Base-by-base conservation (phyloP, 2,329 filamentous ascomycete species). In the Alternaria atra region DNA sequence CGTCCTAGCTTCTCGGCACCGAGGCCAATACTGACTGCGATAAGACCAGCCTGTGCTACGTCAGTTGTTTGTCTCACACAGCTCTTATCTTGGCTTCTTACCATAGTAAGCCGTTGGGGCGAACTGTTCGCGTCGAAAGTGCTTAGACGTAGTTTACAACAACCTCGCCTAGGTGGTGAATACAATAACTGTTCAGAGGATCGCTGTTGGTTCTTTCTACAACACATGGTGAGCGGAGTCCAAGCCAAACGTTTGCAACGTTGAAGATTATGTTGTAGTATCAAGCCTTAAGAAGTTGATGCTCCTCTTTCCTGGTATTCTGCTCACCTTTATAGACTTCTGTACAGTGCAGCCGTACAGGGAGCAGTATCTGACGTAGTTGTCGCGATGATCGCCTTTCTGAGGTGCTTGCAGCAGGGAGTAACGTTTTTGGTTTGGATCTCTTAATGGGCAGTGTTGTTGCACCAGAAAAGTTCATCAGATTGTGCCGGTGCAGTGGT, bases 1-100 rank as follows among this genome's bases (percentile, higher is more conserved):
- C 63, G 64, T 57, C 52, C 63, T 53, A 55, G 58, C 55, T 64
- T 71, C 60, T 65, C 69, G 25, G 64, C 60, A 9, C 68, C 70
- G 8, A 72, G 61, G 15, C 66, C 68, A 9, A 72, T 56, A 32
- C 64, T 53, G 39, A 72, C 51, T 10, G 63, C 68, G 4, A 72
- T 54, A 1, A 72, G 51, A n/a, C 54, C 68, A 27, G 68, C 70
- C 68, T 71, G 71, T 25, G 61, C 56, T 25, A 32, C 13, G 37
- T 50, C 30, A 50, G 32, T 35, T n/a, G 34, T 34, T 37, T 50
- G 46, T 37, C 20, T 25, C 20, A 13, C 15, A 12, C 32, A 25
- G 30, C 13, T 35, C 15, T 20, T 37, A 6, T 20, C 9, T 17
- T 37, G 32, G 9, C 12, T 4, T 15, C 46, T 25, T 37, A 32